These are phyloP conservation scores for Saccharomycopsis amapae DNA, from an alignment of 805 yeast species.

Conservation along the genomic window DNA sequence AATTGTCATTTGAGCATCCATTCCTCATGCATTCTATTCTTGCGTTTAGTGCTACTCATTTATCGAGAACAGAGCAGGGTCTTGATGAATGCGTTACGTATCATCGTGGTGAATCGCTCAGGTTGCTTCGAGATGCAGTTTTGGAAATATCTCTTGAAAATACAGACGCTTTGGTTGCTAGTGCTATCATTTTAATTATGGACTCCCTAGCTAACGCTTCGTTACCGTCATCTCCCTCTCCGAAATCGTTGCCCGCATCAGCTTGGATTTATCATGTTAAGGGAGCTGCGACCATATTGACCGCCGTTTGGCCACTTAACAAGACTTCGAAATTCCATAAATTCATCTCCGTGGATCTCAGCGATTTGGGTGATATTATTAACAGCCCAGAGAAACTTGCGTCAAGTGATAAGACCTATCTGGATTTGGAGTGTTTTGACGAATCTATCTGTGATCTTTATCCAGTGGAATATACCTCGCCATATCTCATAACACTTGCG, in stretches of 20 bases:
- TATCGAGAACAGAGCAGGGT: slow-evolving; percentile 68
- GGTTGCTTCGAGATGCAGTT: slow-evolving; percentile 78
- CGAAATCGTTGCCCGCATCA: slow-evolving; percentile 69
- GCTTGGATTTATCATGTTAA: slow-evolving; percentile 97
- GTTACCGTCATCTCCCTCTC: slow-evolving; percentile 29
- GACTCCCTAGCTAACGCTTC: slow-evolving; percentile 93
- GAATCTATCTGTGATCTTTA: slow-evolving; percentile 76
- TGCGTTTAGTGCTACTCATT: slow-evolving; percentile 89
- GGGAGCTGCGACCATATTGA: slow-evolving; percentile 91
- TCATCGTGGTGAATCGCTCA: slow-evolving; percentile 82
- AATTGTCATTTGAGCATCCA: slow-evolving; percentile 80
- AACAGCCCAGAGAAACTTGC: slow-evolving; percentile 31
- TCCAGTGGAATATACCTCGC: slow-evolving; percentile 78
- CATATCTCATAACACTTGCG: slow-evolving; percentile 81
- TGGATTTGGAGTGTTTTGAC: slow-evolving; percentile 76
- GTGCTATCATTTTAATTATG: slow-evolving; percentile 83
- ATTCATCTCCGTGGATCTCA: slow-evolving; percentile 77
- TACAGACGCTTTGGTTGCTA: slow-evolving; percentile 89
- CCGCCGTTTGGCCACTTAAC: slow-evolving; percentile 92
- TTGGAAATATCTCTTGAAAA: slow-evolving; percentile 75
- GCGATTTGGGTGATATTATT: slow-evolving; percentile 76
- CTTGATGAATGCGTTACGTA: slow-evolving; percentile 74
- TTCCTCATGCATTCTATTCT: slow-evolving; percentile 87
- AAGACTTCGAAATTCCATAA: slow-evolving; percentile 59
- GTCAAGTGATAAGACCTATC: slow-evolving; percentile 24